Evolutionary conservation across 2,329 filamentous ascomycete species (phyloP).

Genomic region (Aspergillus hiratsukae): DNA sequence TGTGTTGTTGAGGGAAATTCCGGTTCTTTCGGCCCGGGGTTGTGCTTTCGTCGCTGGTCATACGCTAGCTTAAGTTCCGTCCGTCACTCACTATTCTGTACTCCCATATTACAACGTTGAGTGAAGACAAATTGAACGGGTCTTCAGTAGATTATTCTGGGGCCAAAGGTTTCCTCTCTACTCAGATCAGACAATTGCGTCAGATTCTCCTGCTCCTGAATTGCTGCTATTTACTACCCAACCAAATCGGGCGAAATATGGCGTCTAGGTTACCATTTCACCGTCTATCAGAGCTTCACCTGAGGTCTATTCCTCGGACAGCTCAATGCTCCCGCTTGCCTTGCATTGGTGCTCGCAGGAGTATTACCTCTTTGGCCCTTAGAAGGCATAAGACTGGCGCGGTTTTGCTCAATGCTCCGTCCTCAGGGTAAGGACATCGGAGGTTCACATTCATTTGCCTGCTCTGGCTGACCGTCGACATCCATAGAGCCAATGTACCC

Average conservation of each 20-base stretch:
- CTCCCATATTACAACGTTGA: background rate
- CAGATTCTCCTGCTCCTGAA: background rate
- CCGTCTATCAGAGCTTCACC: constrained; percentile 30
- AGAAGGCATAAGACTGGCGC: constrained; percentile 17
- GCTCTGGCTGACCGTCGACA: background rate
- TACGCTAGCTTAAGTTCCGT: constrained; percentile 14
- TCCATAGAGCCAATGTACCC: constrained; percentile 21
- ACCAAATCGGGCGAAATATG: constrained; percentile 22
- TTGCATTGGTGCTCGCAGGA: constrained; percentile 17
- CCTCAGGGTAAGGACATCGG: constrained; percentile 21
- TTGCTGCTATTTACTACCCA: background rate
- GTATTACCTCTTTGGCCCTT: constrained; percentile 22
- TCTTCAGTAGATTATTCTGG: background rate
- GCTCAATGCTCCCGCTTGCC: constrained; percentile 23
- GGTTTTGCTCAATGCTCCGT: constrained; percentile 20
- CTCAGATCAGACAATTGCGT: background rate
- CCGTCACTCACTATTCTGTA: constrained; percentile 8
- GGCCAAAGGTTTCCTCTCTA: background rate
- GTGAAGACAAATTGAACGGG: background rate
- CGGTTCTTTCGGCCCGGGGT: constrained; percentile 27
- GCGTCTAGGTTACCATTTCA: constrained; percentile 36
- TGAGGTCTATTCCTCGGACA: constrained; percentile 27
- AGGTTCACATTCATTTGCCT: background rate
- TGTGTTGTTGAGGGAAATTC: constrained; percentile 20
- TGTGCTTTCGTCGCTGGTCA: constrained; percentile 7